Conservation (phyloP, 108 stramenopile genomes). For the Parietichytrium sp. region DNA sequence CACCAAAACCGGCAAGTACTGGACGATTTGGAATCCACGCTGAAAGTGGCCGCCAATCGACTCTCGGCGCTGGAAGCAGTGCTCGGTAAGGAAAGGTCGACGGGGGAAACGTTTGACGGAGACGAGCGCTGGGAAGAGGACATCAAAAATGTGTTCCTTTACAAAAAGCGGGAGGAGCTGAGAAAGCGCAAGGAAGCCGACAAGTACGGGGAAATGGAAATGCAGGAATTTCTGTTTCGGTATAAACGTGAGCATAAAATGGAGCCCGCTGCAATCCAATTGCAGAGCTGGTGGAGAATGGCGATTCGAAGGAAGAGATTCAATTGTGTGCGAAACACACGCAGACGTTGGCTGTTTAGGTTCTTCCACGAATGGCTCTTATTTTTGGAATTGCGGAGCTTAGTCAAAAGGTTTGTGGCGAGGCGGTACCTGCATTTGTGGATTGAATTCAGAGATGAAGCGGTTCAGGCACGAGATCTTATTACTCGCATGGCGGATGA, state of each 20-base stretch:
- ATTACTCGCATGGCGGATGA: slow-evolving; percentile 13
- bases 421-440: background rate
- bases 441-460: background rate
- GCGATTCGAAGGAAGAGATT: background rate
- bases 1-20: background rate
- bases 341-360: background rate
- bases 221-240: background rate
- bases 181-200: background rate
- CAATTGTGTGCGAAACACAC: background rate
- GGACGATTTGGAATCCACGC: background rate
- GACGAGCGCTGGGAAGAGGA: slow-evolving; percentile 23
- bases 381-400: background rate
- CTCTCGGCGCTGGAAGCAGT: background rate
- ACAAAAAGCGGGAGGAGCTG: too few species aligned
- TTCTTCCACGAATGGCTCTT: background rate
- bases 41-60: background rate
- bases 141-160: background rate
- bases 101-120: background rate
- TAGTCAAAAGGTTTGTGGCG: background rate
- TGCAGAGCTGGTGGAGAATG: slow-evolving; percentile 29
- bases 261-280: background rate
- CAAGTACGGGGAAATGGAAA: background rate
- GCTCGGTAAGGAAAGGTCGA: background rate
- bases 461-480: background rate
- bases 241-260: background rate